Evolutionary conservation across 345 rosid genomes (phyloP).

Genomic region (Ceriops tagal): DNA sequence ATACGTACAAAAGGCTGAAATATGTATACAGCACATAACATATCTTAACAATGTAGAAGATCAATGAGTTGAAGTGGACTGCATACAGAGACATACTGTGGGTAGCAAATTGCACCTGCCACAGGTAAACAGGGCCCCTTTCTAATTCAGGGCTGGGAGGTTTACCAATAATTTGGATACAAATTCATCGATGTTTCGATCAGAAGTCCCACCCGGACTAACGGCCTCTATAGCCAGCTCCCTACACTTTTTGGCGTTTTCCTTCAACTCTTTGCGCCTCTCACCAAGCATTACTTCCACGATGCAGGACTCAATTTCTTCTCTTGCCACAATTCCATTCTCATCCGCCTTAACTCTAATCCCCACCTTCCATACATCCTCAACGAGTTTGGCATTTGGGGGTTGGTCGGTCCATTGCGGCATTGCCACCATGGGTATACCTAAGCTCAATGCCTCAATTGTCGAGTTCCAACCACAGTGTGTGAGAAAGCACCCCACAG

Average conservation of each 20-base stretch:
- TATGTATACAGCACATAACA: no score
- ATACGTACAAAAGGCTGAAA: no score
- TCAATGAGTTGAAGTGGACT: no score
- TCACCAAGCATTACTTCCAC: slow-evolving; percentile 51
- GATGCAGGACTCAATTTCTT: slow-evolving; percentile 47
- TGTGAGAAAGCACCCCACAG: slow-evolving; percentile 55
- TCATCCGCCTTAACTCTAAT: slow-evolving; percentile 43
- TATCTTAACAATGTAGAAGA: no score
- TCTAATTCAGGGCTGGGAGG: neutral
- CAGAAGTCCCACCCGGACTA: slow-evolving; percentile 48
- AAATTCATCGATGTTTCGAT: slow-evolving; percentile 39
- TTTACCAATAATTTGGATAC: slow-evolving; percentile 19
- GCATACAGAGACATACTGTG: no score
- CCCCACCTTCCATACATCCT: slow-evolving; percentile 62
- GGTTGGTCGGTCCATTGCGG: slow-evolving; percentile 58
- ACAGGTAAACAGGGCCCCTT: neutral
- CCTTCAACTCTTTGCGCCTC: slow-evolving; percentile 34
- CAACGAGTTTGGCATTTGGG: slow-evolving; percentile 49
- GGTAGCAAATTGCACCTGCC: no score
- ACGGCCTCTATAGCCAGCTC: slow-evolving; percentile 42
- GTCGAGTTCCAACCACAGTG: slow-evolving; percentile 75
- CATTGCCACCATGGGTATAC: slow-evolving; percentile 55
- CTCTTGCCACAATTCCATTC: slow-evolving; percentile 47
- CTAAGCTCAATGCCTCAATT: slow-evolving; percentile 45
- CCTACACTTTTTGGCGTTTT: slow-evolving; percentile 44